phyloP scores from a whole-genome alignment of 768 basidiomycete genomes.

The Dentipellis fragilis region DNA sequence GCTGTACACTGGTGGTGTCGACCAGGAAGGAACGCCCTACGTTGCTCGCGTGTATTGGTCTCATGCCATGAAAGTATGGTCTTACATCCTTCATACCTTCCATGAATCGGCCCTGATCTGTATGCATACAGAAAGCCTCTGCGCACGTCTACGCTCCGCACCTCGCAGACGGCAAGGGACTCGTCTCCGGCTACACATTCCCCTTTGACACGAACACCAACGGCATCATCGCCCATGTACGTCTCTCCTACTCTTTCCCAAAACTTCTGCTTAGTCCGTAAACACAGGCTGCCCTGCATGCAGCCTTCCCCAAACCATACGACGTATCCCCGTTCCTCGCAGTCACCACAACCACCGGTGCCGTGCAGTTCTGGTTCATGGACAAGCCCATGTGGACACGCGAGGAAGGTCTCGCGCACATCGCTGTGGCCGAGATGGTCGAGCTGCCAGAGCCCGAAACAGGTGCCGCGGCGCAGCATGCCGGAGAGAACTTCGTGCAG shows the following conservation, averaged over 20 bases:
- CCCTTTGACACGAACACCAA: conserved; percentile 55
- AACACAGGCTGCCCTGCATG: conserved; percentile 42
- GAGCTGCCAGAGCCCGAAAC: conserved; percentile 61
- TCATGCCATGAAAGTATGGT: conserved; percentile 36
- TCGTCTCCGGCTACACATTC: conserved; percentile 44
- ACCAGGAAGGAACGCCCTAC: conserved; percentile 39
- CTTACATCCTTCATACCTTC: neutral
- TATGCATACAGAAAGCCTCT: conserved; percentile 36
- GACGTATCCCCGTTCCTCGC: conserved; percentile 34
- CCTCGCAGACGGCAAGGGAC: conserved; percentile 34
- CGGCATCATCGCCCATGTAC: conserved; percentile 62
- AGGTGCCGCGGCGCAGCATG: conserved; percentile 21
- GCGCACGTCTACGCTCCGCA: conserved; percentile 45
- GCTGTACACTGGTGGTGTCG: conserved; percentile 47
- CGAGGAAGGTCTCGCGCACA: conserved; percentile 67
- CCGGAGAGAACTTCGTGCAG: conserved; percentile 33
- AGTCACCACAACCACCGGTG: conserved; percentile 65
- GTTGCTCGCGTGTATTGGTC: conserved; percentile 66
- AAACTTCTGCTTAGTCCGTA: neutral
- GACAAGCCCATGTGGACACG: conserved; percentile 59
- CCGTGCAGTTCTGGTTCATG: conserved; percentile 66
- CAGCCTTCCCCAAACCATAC: conserved; percentile 27
- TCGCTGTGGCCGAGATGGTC: conserved; percentile 58
- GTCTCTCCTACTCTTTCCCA: conserved; percentile 10
- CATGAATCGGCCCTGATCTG: neutral